Percentiles rank a stretch among this genome's conserved stretches.
Evolutionary conservation across 1,139 yeast genomes (phyloP).

Genomic region (Magnusiomyces suaveolens): DNA sequence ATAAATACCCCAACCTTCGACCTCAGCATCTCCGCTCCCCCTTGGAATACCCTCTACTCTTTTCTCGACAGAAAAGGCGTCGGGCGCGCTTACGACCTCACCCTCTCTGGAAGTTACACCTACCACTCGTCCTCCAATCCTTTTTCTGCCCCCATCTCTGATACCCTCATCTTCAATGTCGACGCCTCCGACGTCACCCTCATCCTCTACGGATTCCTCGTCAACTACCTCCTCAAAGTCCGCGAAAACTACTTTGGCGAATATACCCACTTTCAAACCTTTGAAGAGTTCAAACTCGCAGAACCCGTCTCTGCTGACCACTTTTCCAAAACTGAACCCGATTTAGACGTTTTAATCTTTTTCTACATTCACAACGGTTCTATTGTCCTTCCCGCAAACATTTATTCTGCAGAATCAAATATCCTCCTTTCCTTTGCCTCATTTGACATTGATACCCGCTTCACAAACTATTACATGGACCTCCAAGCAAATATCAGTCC

Average conservation of each 20-base stretch:
- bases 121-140: constrained; percentile 50
- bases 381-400: constrained; percentile 58
- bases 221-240: constrained; percentile 65
- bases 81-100: constrained; percentile 59
- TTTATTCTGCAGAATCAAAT: constrained; percentile 58
- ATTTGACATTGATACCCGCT: constrained; percentile 67
- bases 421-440: constrained; percentile 54
- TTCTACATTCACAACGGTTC: constrained; percentile 65
- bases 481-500: constrained; percentile 35
- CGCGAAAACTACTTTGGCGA: constrained; percentile 90
- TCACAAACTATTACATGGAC: constrained; percentile 88
- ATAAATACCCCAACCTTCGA: constrained; percentile 53
- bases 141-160: constrained; percentile 54
- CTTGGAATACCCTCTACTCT: constrained; percentile 80
- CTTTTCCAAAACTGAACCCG: constrained; percentile 47
- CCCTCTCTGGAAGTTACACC: constrained; percentile 56
- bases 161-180: constrained; percentile 57
- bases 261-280: constrained; percentile 67
- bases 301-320: constrained; percentile 10
- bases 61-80: constrained; percentile 53
- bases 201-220: constrained; percentile 67
- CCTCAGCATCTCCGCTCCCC: constrained; percentile 64
- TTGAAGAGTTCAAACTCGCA: constrained; percentile 60
- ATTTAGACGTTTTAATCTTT: constrained; percentile 63
- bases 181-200: constrained; percentile 58